Evolutionary conservation across 2,329 filamentous ascomycete species (phyloP), one percentile per base, ranked within the genome.

Genomic region (Sphaceloma murrayae): DNA sequence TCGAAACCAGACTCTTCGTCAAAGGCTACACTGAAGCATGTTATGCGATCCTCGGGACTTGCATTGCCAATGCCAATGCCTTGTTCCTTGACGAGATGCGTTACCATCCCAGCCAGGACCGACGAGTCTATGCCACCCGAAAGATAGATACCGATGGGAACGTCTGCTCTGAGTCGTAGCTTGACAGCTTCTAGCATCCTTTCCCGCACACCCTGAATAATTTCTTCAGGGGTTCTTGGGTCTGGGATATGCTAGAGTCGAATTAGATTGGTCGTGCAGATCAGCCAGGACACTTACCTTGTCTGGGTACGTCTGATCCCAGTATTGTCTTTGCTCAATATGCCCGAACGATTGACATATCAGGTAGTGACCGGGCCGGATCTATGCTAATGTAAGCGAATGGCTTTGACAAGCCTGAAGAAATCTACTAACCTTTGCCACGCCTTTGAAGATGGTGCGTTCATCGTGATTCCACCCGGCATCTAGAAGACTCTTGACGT

Each of bases 91-190:
- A 68, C 62, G 1, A 77, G 62, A 48, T 76, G 62, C 1, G 66
- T 67, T 2, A 70, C 67, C 52, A 78, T 75, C 2, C 75, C 74
- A 5, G 74, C 74, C 16, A 78, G 58, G 1, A 67, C 63, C 0
- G 73, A 77, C 0, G 72, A 75, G 53, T 78, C 74, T 38, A 78
- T 67, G 1, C 75, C 75, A 3, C 75, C 74, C 16, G 66, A 71
- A 0, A 78, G 59, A 46, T 74, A 77, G 42, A 78, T 60, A 2
- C 72, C 75, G 2, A 78, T 62, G 0, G 72, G 72, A 0, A 77
- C 75, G 53, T 78, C 75, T 1, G 74, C 74, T 11, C 68, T 64
- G 7, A 78, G 59, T 4, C 74, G 67, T 13, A 74, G 50, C n/a
- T 65, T 64, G 8, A 77, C 60, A 0, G 73, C 64, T 22, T 77